Evolutionary conservation across 768 basidiomycete species (phyloP).

Genomic region (Rhizopogon salebrosus): DNA sequence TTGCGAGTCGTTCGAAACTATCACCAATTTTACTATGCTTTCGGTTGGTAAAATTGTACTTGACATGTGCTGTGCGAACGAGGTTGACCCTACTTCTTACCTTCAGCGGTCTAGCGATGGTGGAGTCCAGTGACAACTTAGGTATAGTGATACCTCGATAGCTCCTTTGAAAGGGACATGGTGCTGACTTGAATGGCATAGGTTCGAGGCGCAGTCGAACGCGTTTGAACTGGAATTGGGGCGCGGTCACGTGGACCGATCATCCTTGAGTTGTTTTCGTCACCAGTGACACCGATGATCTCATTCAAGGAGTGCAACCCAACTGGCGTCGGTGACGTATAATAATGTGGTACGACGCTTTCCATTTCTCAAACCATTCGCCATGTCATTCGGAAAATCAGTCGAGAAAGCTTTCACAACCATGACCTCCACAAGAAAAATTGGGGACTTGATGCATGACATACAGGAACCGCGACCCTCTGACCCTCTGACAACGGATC

Average conservation of each 20-base stretch:
- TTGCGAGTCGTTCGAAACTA: neutral
- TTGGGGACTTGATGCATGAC: slow-evolving; percentile 20
- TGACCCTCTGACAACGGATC: slow-evolving; percentile 49
- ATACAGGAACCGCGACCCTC: slow-evolving; percentile 14
- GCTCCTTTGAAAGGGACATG: too few relatives aligned
- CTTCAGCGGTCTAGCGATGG: too few relatives aligned
- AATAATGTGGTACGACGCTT: neutral
- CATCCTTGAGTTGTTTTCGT: slow-evolving; percentile 14
- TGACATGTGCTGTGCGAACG: too few relatives aligned
- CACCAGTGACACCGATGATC: slow-evolving; percentile 19
- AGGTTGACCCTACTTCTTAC: too few relatives aligned
- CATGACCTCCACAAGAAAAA: slow-evolving; percentile 13
- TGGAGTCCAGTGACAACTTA: too few relatives aligned
- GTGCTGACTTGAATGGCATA: too few relatives aligned
- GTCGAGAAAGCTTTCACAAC: slow-evolving; percentile 10
- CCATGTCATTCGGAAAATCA: slow-evolving; percentile 13
- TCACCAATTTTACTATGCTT: neutral
- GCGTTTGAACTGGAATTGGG: too few relatives aligned
- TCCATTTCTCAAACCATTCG: neutral
- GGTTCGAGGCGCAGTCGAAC: too few relatives aligned
- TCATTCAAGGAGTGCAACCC: neutral
- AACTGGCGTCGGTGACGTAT: slow-evolving; percentile 8
- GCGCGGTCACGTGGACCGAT: slow-evolving; percentile 3
- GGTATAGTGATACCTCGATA: too few relatives aligned
- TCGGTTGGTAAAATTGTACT: neutral